These are phyloP conservation scores for Orbilia ellipsospora DNA, from an alignment of 2,329 filamentous ascomycete genomes.

Conservation along the genomic window DNA sequence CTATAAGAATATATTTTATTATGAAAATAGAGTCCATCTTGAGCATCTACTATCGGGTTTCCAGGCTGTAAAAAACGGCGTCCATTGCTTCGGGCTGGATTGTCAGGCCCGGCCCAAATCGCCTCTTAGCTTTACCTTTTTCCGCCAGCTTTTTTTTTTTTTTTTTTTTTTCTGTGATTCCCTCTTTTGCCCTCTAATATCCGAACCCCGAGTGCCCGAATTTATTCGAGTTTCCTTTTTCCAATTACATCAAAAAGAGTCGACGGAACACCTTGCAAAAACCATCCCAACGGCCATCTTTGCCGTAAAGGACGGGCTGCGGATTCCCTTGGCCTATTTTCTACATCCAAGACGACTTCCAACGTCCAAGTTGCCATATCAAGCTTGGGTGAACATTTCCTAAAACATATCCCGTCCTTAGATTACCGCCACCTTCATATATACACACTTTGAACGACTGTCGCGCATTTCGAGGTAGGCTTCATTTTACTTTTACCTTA, in stretches of 20 bases:
- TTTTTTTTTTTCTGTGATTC: neutral
- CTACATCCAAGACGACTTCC: too few relatives aligned
- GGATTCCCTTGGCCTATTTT: neutral
- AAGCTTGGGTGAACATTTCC: too few relatives aligned
- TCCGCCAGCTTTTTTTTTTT: conserved; percentile 17
- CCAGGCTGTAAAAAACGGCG: neutral
- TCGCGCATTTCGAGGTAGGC: too few relatives aligned
- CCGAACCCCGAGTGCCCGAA: conserved; percentile 13
- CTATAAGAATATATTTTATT: conserved; percentile 1
- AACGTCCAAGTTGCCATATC: too few relatives aligned
- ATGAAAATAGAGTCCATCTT: neutral
- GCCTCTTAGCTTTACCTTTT: conserved; percentile 6
- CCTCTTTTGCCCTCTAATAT: conserved; percentile 6
- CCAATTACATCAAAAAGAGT: neutral
- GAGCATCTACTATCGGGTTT: conserved; percentile 6
- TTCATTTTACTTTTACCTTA: too few relatives aligned
- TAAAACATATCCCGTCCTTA: too few relatives aligned
- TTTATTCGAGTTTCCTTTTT: conserved; percentile 1
- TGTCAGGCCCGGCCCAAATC: conserved; percentile 14
- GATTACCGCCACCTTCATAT: too few relatives aligned
- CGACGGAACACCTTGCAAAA: conserved; percentile 42
- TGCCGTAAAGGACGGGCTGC: conserved; percentile 1
- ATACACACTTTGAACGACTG: too few relatives aligned
- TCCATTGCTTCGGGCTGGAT: conserved; percentile 21
- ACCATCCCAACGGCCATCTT: conserved; percentile 5